Base-by-base conservation (phyloP, 306 rosid species). In the Corylus avellana region DNA sequence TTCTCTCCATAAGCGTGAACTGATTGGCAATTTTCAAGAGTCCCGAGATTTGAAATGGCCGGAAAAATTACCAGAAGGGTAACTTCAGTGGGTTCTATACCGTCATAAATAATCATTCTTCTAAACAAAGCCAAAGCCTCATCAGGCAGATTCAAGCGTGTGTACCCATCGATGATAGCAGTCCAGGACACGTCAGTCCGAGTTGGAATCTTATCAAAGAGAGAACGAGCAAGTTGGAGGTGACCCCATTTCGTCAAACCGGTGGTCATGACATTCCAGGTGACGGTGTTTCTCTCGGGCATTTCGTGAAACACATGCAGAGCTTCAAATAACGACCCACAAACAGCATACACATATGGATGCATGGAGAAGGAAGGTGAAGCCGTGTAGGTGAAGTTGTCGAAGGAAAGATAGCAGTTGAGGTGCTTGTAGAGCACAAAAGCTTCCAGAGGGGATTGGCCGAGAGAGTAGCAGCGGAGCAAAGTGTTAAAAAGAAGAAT, bases 131-230 rank as follows among this genome's bases (percentile, higher is more conserved):
- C 73, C 61, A 86, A 46, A 42, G 94, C 97, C 70, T 87, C 86
- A 16, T 48, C n/a, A n/a, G 86, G 85, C 84, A 32, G 79, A 81
- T 87, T 84, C 72, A 39, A 46, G 2, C 92, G 85, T 2, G 91
- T 85, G 74, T 84, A 85, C 0, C 87, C 89, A 82, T 92, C 97
- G 35, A 92, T 88, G 64, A 92, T 82, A 75, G 83, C 84, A 51
- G 97, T 92, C 94, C 97, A 90, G 1, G 97, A 92, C 32, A 89
- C 91, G 3, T 90, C 91, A 75, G 77, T 90, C 75, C 88, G 84
- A 44, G 5, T 55, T 5, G 90, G 86, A 92, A 92, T 92, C 25
- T 32, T 78, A 76, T 82, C 66, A 83, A 92, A 92, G 9, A 90
- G 76, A 16, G 81, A 87, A 17, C 81, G 56, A 78, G 95, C 92